Evolutionary conservation across 306 rosid species (phyloP), one percentile per base, ranked within the genome.

Genomic region (Cicer chorassanicum): DNA sequence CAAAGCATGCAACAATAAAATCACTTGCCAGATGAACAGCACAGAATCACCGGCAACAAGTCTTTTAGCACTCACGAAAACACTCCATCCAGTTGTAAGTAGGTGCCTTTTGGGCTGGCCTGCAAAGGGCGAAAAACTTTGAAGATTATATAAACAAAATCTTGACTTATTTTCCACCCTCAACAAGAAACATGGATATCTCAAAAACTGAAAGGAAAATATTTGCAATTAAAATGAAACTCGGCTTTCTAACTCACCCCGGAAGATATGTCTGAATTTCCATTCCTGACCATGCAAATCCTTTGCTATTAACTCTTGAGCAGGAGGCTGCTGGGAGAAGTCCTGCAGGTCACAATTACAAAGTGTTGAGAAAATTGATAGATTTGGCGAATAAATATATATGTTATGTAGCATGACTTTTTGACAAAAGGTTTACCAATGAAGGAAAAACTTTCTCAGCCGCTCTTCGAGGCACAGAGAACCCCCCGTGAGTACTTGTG

Each of bases 391-490:
- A 46, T 19, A 65, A 36, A 6, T 39, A 39, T 2, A 29, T 29
- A 10, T 36, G 5, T 34, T 45, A 6, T 13, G 53, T 13, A 42
- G 74, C 48, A 74, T n/a, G 68, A 39, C 21, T 65, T 5, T 21
- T 68, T 11, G 36, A 76, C 49, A 83, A 40, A 29, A 29, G 70
- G 39, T 50, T 74, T 84, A 94, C 99, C 96, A 94, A 70, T 2
- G 99, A 93, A 70, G 99, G 99, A 81, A 94, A 94, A 79, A 94
- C 99, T 92, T 94, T 94, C 62, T 94, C 99, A 63, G 99, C 99
- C 0, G 99, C 99, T 13, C 99, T 90, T 59, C 99, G 99, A 83
- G 99, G 99, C 68, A 94, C 99, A 19, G 99, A 94, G 80, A 94
- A 94, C 55, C 99, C 99, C 16, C 99, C 99, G 56, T 94, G 99